Evolutionary conservation across 2,329 filamentous ascomycete genomes (phyloP).

Genomic region (Talaromyces islandicus): DNA sequence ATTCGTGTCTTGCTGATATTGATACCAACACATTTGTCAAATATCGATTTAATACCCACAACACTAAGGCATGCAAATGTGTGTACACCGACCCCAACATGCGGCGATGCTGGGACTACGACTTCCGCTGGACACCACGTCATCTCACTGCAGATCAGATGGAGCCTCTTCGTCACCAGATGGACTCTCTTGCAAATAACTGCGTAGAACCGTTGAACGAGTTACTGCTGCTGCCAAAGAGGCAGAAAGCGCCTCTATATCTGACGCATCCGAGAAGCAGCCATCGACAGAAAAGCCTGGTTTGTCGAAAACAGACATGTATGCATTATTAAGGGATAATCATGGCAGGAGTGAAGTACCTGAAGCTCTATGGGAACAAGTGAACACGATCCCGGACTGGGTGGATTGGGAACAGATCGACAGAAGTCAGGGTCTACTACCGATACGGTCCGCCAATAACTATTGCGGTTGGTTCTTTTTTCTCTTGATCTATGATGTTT

Average conservation of each 20-base stretch:
- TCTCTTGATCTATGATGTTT: not conserved
- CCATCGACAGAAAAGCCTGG: not conserved
- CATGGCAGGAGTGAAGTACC: slow-evolving; percentile 51
- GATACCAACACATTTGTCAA: not conserved
- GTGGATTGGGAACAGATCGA: slow-evolving; percentile 72
- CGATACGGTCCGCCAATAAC: slow-evolving; percentile 65
- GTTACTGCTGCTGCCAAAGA: not conserved
- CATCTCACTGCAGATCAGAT: slow-evolving; percentile 1
- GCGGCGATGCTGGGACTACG: slow-evolving; percentile 1
- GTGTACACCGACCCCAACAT: not conserved
- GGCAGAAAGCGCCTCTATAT: slow-evolving; percentile 1
- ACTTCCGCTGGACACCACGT: not conserved
- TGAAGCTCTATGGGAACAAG: slow-evolving; percentile 57
- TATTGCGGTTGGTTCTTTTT: slow-evolving; percentile 40
- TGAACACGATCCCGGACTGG: slow-evolving; percentile 65
- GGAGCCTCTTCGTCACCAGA: not conserved
- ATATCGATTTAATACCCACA: not conserved
- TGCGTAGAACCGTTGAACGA: not conserved
- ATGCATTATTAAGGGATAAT: slow-evolving; percentile 56
- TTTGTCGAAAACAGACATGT: slow-evolving; percentile 51
- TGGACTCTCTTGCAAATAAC: slow-evolving; percentile 18
- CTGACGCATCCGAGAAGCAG: not conserved
- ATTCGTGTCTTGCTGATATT: not conserved
- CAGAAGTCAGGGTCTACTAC: slow-evolving; percentile 70
- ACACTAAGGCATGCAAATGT: not conserved